phyloP scores from a whole-genome alignment of 257 asterid species.

The Gentiana dahurica region DNA sequence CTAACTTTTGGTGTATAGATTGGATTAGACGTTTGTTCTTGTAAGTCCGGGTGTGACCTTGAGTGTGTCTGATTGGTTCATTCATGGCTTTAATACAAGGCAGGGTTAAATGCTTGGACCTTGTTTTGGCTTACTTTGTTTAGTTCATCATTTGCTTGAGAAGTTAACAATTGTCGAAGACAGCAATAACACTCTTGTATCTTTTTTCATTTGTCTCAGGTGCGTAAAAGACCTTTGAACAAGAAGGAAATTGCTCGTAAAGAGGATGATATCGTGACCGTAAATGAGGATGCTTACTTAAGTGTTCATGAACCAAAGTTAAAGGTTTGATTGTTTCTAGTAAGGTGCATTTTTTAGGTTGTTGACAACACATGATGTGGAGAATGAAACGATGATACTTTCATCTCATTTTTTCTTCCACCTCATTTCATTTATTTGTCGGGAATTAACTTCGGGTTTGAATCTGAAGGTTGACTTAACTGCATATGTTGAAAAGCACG shows the following conservation, averaged over 20 bases:
- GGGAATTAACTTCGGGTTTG: conserved; percentile 23
- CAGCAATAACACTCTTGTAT: too few species aligned
- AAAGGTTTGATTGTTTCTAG: conserved; percentile 40
- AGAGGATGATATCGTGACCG: conserved; percentile 86
- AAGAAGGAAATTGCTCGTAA: conserved; percentile 84
- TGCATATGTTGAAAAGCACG: conserved; percentile 95
- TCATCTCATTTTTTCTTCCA: background rate
- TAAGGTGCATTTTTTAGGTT: background rate
- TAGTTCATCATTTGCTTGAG: background rate
- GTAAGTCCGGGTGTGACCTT: too few species aligned
- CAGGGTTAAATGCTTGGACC: too few species aligned
- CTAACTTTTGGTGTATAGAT: too few species aligned
- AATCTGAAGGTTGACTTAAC: conserved; percentile 88
- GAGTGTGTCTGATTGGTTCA: too few species aligned
- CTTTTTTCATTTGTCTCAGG: conserved; percentile 31
- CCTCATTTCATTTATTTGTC: conserved; percentile 1
- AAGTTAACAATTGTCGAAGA: too few species aligned
- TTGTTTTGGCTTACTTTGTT: background rate
- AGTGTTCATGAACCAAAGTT: conserved; percentile 84
- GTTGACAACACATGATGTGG: background rate
- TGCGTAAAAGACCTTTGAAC: conserved; percentile 94
- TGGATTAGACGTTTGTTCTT: too few species aligned
- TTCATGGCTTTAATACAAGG: too few species aligned
- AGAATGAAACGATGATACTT: background rate
- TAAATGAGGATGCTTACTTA: conserved; percentile 58